Evolutionary conservation across 305 asterid genomes (phyloP).

Genomic region (Fraxinus xanthoxyloides): DNA sequence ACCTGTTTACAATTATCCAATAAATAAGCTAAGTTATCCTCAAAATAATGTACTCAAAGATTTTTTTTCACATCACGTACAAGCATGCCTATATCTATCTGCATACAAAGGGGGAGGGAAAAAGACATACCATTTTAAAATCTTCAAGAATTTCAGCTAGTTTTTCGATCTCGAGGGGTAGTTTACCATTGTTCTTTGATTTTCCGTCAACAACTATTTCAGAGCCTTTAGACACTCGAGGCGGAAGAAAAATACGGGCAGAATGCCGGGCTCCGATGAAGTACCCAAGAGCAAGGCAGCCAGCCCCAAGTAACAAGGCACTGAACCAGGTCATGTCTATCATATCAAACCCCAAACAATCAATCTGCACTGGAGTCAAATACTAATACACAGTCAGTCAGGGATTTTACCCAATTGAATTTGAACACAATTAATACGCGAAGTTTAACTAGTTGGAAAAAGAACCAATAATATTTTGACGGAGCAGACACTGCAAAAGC

Average conservation of each 20-base stretch:
- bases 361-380: conserved; percentile 35
- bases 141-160: conserved; percentile 88
- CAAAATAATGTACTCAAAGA: not conserved
- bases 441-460: not conserved
- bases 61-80: not conserved
- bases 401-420: not conserved
- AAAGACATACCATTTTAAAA: conserved; percentile 71
- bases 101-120: not conserved
- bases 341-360: conserved; percentile 47
- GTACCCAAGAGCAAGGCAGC: conserved; percentile 78
- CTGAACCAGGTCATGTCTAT: conserved; percentile 76
- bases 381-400: conserved; percentile 14
- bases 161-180: conserved; percentile 65
- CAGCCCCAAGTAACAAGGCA: conserved; percentile 72
- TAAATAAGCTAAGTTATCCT: conserved; percentile 9
- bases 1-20: conserved; percentile 54
- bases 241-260: conserved; percentile 27
- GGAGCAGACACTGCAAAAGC: conserved; percentile 19
- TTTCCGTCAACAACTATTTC: conserved; percentile 31
- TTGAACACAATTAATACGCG: not conserved
- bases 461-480: conserved; percentile 24
- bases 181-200: conserved; percentile 53
- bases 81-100: not conserved
- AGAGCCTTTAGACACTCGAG: conserved; percentile 23
- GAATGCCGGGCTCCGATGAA: conserved; percentile 57